A percentile compares a stretch with the other conserved stretches of the same genome.
These are phyloP conservation scores for Salvia miltiorrhiza DNA, from an alignment of 257 asterid species.

Conservation along the genomic window DNA sequence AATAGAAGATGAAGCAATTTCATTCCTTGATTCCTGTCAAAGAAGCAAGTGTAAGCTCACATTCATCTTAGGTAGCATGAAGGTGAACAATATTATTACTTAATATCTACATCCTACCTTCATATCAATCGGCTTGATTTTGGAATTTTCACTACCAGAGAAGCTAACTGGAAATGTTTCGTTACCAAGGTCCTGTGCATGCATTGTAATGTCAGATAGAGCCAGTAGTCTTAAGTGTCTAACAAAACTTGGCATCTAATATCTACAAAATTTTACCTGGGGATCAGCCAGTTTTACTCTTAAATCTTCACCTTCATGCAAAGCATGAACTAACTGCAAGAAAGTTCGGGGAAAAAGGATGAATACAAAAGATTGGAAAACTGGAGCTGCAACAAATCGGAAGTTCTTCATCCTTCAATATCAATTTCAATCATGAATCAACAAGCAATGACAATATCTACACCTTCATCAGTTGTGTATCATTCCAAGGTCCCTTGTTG, in stretches of 20 bases:
- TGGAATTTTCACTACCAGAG: constrained; percentile 45
- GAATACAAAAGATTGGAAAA: constrained; percentile 19
- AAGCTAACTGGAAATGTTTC: constrained; percentile 29
- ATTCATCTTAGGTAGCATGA: constrained; percentile 20
- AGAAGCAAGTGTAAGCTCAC: constrained; percentile 22
- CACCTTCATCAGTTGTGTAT: constrained; percentile 85
- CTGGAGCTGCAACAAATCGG: neutral
- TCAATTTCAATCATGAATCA: constrained; percentile 5
- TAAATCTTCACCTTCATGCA: constrained; percentile 52
- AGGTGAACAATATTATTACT: constrained; percentile 14
- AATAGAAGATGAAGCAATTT: constrained; percentile 34
- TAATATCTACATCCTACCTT: constrained; percentile 32
- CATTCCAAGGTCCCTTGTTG: constrained; percentile 90
- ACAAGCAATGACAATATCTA: constrained; percentile 1
- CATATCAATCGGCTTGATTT: constrained; percentile 34
- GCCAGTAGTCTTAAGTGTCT: neutral
- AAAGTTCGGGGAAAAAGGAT: constrained; percentile 33
- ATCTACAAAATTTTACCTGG: constrained; percentile 38
- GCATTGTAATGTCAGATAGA: neutral
- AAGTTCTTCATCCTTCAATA: constrained; percentile 8
- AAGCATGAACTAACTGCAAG: constrained; percentile 72
- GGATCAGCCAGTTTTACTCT: constrained; percentile 41
- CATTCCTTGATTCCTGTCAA: constrained; percentile 33
- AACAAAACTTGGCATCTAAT: neutral
- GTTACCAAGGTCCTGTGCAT: constrained; percentile 21